Evolutionary conservation across 495 filamentous ascomycete genomes (phyloP).

Genomic region (Astrothelium subdiscretum): DNA sequence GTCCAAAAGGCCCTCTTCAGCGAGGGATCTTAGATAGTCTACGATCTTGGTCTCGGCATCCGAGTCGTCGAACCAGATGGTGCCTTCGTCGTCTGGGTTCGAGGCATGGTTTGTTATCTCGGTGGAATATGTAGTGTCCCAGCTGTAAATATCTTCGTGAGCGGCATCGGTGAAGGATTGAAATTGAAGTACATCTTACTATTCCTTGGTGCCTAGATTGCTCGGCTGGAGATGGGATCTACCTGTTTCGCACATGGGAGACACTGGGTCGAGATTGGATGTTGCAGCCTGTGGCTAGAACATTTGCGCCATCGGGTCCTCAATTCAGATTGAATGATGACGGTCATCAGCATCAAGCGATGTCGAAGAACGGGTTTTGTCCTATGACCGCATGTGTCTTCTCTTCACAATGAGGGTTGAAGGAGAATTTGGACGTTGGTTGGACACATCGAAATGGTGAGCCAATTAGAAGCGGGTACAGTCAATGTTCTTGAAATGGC

Average conservation of each 20-base stretch:
- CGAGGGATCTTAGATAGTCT: slow-evolving; percentile 36
- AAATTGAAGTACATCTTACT: slow-evolving; percentile 35
- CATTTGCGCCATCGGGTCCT: background rate
- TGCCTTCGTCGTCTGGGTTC: slow-evolving; percentile 53
- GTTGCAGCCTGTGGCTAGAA: background rate
- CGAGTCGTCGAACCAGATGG: slow-evolving; percentile 68
- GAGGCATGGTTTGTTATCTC: slow-evolving; percentile 51
- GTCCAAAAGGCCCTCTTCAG: slow-evolving; percentile 19
- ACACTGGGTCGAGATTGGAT: background rate
- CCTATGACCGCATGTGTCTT: no score
- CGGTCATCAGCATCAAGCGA: no score
- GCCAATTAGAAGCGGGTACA: no score
- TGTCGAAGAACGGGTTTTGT: no score
- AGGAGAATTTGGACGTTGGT: no score
- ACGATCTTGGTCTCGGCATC: slow-evolving; percentile 52
- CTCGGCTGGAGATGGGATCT: slow-evolving; percentile 46
- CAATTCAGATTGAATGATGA: no score
- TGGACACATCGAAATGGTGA: background rate
- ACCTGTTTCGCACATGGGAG: background rate
- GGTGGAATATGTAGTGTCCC: slow-evolving; percentile 52
- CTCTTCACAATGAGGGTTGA: no score
- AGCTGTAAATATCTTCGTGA: slow-evolving; percentile 33
- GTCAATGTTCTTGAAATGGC: no score
- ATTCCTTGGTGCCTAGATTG: slow-evolving; percentile 57
- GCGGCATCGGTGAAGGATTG: background rate